Conservation (phyloP, 2,329 filamentous ascomycete genomes). For the Cercospora sesami region DNA sequence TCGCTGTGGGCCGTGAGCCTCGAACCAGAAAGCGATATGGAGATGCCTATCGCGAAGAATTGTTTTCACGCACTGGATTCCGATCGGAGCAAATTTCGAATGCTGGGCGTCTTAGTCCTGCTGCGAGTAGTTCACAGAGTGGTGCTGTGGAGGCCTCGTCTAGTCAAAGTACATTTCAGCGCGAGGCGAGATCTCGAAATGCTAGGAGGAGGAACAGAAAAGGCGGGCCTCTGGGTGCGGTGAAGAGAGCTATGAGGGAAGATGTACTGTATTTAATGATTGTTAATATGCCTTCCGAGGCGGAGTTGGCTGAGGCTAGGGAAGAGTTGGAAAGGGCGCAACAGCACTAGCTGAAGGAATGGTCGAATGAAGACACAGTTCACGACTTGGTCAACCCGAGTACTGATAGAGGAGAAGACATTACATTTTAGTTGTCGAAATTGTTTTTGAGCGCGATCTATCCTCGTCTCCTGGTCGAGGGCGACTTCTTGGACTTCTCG, state of each 20-base stretch:
- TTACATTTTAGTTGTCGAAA: neutral
- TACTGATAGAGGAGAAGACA: neutral
- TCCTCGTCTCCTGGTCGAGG: constrained; percentile 38
- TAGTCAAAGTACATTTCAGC: neutral
- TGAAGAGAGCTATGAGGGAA: constrained; percentile 22
- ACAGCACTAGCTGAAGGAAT: neutral
- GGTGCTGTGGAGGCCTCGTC: neutral
- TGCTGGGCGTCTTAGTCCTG: neutral
- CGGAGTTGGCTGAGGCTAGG: constrained; percentile 43
- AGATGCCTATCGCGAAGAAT: constrained; percentile 18
- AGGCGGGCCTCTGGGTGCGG: constrained; percentile 49
- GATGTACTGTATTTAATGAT: constrained; percentile 53
- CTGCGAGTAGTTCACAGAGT: neutral
- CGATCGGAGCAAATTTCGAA: neutral
- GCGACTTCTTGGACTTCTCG: constrained; percentile 35
- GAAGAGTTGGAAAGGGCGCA: constrained; percentile 22
- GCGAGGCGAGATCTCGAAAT: neutral
- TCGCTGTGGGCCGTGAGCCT: constrained; percentile 17
- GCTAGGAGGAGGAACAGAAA: constrained; percentile 2
- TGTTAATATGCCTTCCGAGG: constrained; percentile 50
- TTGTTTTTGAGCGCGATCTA: neutral
- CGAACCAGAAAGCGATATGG: constrained; percentile 14
- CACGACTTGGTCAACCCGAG: neutral
- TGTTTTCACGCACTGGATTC: constrained; percentile 3
- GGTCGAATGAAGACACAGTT: neutral